Evolutionary conservation across 1,284 basidiomycete species (phyloP).

Genomic region (Malassezia vespertilionis): DNA sequence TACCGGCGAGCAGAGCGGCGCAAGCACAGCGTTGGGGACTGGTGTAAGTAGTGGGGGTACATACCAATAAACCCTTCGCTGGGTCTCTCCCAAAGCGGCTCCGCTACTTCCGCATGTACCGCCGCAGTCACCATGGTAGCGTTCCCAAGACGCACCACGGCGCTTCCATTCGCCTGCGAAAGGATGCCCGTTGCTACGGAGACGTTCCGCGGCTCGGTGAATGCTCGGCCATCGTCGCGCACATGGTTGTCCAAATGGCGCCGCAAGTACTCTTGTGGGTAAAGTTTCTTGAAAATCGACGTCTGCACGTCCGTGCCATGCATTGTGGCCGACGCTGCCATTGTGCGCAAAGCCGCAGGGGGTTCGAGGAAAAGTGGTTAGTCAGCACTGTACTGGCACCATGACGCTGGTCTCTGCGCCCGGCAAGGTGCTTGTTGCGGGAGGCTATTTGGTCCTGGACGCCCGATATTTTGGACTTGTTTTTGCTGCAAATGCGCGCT

Average conservation of each 20-base stretch:
- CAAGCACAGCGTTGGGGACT: constrained; percentile 71
- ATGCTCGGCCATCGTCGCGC: constrained; percentile 15
- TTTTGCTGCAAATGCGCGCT: constrained; percentile 73
- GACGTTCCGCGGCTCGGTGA: not conserved
- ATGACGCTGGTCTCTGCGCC: constrained; percentile 68
- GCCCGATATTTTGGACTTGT: constrained; percentile 44
- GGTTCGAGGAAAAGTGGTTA: not conserved
- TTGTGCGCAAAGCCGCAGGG: not conserved
- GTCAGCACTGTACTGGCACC: not conserved
- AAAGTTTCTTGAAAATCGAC: constrained; percentile 16
- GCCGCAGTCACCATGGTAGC: constrained; percentile 13
- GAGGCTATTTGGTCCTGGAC: constrained; percentile 46
- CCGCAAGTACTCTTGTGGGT: constrained; percentile 10
- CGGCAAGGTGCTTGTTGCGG: constrained; percentile 74
- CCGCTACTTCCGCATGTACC: constrained; percentile 7
- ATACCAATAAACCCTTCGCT: constrained; percentile 10
- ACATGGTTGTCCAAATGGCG: constrained; percentile 13
- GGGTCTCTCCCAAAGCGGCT: constrained; percentile 7
- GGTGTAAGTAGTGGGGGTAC: not conserved
- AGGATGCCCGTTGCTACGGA: constrained; percentile 6
- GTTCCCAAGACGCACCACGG: constrained; percentile 11
- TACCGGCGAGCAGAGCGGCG: constrained; percentile 77
- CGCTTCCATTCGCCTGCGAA: constrained; percentile 10
- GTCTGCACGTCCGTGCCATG: constrained; percentile 1
- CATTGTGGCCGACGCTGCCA: not conserved